Base-by-base conservation (phyloP, 768 basidiomycete genomes). In the Hydnomerulius pinastri region DNA sequence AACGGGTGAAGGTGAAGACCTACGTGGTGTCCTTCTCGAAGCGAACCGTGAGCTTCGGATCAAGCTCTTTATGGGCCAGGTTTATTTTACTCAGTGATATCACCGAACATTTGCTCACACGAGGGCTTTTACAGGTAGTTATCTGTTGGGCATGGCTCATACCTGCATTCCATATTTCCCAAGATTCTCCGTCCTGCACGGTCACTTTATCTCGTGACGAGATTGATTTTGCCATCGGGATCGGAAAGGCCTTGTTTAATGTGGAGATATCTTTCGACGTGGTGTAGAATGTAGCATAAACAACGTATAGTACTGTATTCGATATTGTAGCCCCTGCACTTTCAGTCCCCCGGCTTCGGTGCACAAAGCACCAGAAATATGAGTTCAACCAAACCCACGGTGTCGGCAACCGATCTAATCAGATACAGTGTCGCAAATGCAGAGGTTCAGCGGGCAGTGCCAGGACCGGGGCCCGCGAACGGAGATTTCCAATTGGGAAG, bases 81-180 rank as follows among this genome's bases (percentile, higher is more conserved):
- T 85, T 55, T n/a, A 25, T 36, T 54, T 64, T 44, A 28, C 6
- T 49, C 54, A 30, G 28, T 48, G 37, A 11, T 39, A 46, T 46
- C 24, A 15, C 15, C 10, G 15, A 15, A 21, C 12, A 30, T 17
- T 15, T 40, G 24, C 33, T 49, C 28, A 55, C 17, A 1, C 37
- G 30, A 18, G 41, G 27, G n/a, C n/a, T n/a, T 48, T 10, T 29
- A 21, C 62, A 91, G 78, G 76, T 92, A 0, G 82, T 86, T 58
- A 81, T 94, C 65, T 85, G 87, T 27, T 94, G 92, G 92, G 63
- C 85, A 43, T 93, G 92, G 92, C 77, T 93, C 62, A 81, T 94
- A 51, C 92, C 92, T 0, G 75, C 83, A 0, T 93, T 93, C 71
- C 89, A 93, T 62, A 80, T 92, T 73, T 73, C 80, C 1, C 76